Conservation (phyloP, 2,329 filamentous ascomycete genomes). For the Simplicillium sp. region DNA sequence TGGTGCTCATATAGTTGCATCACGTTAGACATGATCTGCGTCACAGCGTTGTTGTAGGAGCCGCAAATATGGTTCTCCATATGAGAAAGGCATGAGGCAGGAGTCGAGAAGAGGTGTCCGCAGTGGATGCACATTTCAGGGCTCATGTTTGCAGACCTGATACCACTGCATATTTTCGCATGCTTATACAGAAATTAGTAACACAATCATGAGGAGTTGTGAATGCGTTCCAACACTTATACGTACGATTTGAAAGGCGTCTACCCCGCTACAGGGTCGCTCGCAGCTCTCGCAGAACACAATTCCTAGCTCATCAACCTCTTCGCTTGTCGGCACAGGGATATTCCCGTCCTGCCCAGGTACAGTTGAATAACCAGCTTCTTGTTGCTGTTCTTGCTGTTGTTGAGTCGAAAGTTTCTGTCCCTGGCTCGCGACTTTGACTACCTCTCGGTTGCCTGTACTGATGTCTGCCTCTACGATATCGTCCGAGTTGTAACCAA, state of each 20-base stretch:
- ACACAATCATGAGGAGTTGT: too few species aligned
- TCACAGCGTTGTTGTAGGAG: conserved; percentile 14
- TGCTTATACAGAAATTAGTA: conserved; percentile 2
- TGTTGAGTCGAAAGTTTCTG: too few species aligned
- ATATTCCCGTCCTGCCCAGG: too few species aligned
- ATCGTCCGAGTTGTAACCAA: conserved; percentile 45
- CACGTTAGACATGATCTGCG: too few species aligned
- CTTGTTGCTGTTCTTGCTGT: too few species aligned
- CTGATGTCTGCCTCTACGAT: conserved; percentile 19
- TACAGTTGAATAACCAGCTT: too few species aligned
- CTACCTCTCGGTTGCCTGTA: too few species aligned
- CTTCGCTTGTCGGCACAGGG: neutral
- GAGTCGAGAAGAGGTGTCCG: conserved; percentile 31
- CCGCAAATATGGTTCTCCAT: conserved; percentile 35
- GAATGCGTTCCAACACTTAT: neutral
- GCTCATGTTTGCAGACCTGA: conserved; percentile 8
- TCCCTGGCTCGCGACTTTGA: too few species aligned
- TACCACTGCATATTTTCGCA: conserved; percentile 10
- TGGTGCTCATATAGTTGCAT: neutral
- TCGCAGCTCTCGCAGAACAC: conserved; percentile 18
- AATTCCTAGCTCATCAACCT: conserved; percentile 6
- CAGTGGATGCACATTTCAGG: conserved; percentile 34
- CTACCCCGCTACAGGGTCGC: conserved; percentile 22
- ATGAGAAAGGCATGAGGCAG: conserved; percentile 35
- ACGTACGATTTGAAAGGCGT: conserved; percentile 22